These are phyloP conservation scores for Pisolithus microcarpus DNA, from an alignment of 768 basidiomycete species.

Conservation along the genomic window DNA sequence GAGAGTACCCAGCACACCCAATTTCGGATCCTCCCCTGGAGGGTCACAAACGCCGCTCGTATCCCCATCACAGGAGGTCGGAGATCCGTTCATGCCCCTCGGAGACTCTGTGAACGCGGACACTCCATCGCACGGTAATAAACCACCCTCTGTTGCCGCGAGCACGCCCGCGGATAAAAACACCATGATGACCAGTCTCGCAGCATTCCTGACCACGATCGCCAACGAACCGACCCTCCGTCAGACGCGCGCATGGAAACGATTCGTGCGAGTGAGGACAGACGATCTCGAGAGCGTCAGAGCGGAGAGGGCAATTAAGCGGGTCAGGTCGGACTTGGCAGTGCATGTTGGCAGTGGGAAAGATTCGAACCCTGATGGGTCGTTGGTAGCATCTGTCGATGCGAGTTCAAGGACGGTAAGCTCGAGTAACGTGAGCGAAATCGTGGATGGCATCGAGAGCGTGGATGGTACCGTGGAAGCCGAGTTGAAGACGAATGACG, in stretches of 20 bases:
- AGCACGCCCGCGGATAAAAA: slow-evolving; percentile 23
- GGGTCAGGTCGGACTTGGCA: slow-evolving; percentile 78
- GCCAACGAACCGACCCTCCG: slow-evolving; percentile 63
- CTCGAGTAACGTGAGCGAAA: slow-evolving; percentile 27
- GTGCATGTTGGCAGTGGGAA: slow-evolving; percentile 43
- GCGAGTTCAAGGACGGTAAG: slow-evolving; percentile 20
- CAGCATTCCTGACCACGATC: slow-evolving; percentile 72
- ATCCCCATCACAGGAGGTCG: slow-evolving; percentile 49
- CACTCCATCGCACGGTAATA: slow-evolving; percentile 10
- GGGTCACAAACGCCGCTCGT: slow-evolving; percentile 32
- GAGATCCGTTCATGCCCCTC: slow-evolving; percentile 54
- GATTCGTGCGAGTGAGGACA: slow-evolving; percentile 77
- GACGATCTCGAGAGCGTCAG: slow-evolving; percentile 86
- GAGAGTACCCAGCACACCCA: slow-evolving; percentile 24
- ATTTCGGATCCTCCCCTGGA: slow-evolving; percentile 26
- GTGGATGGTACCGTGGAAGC: slow-evolving; percentile 19
- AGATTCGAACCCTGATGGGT: slow-evolving; percentile 18
- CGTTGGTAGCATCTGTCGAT: slow-evolving; percentile 8
- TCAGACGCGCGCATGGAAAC: slow-evolving; percentile 67
- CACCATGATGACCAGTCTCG: slow-evolving; percentile 57
- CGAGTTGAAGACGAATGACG: slow-evolving; percentile 14
- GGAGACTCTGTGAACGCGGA: slow-evolving; percentile 26
- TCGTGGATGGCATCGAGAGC: slow-evolving; percentile 26
- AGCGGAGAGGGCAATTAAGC: slow-evolving; percentile 82
- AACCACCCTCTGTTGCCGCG: not conserved